A percentile compares a stretch with the other conserved stretches of the same genome.
phyloP scores from a whole-genome alignment of 2,329 filamentous ascomycete species.

The Bretziella fagacearum region DNA sequence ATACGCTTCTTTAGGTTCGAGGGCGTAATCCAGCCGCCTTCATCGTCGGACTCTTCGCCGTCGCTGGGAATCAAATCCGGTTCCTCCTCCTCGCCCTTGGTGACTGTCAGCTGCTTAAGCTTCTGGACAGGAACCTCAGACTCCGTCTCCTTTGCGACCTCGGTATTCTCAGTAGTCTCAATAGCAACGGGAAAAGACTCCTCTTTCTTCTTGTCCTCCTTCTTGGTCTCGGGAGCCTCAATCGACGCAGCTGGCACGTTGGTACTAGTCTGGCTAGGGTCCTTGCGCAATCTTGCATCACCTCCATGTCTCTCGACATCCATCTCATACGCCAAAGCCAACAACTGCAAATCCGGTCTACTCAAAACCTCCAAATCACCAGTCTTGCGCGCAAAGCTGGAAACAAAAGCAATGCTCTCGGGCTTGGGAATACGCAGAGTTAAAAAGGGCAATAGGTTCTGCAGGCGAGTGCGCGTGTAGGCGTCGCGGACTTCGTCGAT shows the following conservation, averaged over 20 bases:
- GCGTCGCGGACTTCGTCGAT: slow-evolving; percentile 78
- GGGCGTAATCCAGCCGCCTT: slow-evolving; percentile 77
- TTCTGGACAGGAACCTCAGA: not conserved
- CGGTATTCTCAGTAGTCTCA: not conserved
- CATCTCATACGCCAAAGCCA: slow-evolving; percentile 86
- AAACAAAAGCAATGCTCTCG: slow-evolving; percentile 62
- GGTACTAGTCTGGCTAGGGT: slow-evolving; percentile 13
- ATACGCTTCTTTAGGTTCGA: slow-evolving; percentile 78
- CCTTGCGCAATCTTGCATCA: slow-evolving; percentile 10
- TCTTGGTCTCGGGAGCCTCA: slow-evolving; percentile 12
- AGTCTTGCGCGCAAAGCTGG: slow-evolving; percentile 73
- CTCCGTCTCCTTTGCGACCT: not conserved
- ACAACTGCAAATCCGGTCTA: slow-evolving; percentile 70
- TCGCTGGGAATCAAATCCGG: slow-evolving; percentile 16
- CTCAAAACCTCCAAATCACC: slow-evolving; percentile 82
- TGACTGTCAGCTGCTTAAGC: slow-evolving; percentile 6
- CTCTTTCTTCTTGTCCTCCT: slow-evolving; percentile 16
- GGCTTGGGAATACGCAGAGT: slow-evolving; percentile 57
- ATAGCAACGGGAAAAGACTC: not conserved
- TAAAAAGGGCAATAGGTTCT: slow-evolving; percentile 78
- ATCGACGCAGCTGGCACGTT: slow-evolving; percentile 13
- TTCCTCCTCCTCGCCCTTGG: not conserved
- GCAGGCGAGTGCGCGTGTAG: slow-evolving; percentile 60
- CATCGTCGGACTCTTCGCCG: slow-evolving; percentile 20
- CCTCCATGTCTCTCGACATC: slow-evolving; percentile 75